A percentile compares a stretch with the other conserved stretches of the same genome.
phyloP scores from a whole-genome alignment of 208 protist species.

The Endotrypanum monterogeii region DNA sequence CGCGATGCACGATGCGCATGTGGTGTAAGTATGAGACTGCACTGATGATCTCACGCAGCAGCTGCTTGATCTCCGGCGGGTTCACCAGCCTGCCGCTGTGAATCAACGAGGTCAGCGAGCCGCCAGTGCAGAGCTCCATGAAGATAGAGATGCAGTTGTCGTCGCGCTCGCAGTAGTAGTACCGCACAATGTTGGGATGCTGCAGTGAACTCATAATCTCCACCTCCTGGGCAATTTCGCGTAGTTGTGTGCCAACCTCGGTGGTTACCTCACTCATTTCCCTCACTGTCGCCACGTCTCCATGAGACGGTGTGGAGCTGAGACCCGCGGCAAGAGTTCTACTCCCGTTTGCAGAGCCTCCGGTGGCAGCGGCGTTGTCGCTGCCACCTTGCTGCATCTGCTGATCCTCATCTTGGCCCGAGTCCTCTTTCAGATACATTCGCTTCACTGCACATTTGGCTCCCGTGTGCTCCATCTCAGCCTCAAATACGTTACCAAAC shows the following conservation, averaged over 20 bases:
- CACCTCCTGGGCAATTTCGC: constrained; percentile 81
- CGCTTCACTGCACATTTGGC: constrained; percentile 83
- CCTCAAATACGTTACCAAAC: constrained; percentile 88
- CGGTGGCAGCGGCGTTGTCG: neutral
- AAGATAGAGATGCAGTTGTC: constrained; percentile 89
- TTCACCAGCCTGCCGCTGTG: constrained; percentile 41
- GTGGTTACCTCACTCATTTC: constrained; percentile 20
- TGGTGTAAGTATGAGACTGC: constrained; percentile 78
- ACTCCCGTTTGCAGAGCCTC: neutral
- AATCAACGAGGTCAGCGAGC: constrained; percentile 63
- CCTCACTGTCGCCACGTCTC: neutral
- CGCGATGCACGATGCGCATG: constrained; percentile 81
- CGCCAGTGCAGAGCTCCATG: constrained; percentile 89
- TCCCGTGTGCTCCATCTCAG: constrained; percentile 60
- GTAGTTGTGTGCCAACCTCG: constrained; percentile 48
- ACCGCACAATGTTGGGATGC: constrained; percentile 87
- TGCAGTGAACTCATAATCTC: constrained; percentile 79
- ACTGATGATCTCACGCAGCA: constrained; percentile 69
- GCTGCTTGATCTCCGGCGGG: constrained; percentile 48
- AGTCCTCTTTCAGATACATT: constrained; percentile 70
- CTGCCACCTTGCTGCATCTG: constrained; percentile 11
- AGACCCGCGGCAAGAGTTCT: neutral
- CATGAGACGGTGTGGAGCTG: neutral
- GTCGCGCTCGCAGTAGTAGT: constrained; percentile 77
- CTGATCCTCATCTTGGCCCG: constrained; percentile 33